Evolutionary conservation across 1,284 basidiomycete genomes (phyloP), one percentile per base, ranked within the genome.

Genomic region (Sporisorium reilianum): DNA sequence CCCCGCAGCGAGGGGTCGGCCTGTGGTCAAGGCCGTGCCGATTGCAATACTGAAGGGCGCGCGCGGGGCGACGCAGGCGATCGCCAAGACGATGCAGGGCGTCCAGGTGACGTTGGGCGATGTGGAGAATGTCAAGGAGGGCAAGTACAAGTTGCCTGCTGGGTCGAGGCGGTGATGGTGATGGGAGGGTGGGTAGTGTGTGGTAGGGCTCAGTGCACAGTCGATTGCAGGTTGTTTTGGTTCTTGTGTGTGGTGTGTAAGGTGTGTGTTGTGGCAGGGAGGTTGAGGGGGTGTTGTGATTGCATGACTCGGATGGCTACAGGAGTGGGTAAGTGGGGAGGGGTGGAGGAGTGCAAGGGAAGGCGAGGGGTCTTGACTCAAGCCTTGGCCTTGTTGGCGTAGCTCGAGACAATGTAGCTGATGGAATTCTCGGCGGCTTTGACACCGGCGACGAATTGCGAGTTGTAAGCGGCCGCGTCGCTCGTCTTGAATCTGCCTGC

Each of bases 21-120:
- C 95, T 22, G 94, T 99, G 18, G 92, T 98, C 54, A 90, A 95
- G 46, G 96, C 96, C 23, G 94, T 99, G 20, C 96, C 96, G 0
- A 96, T 99, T 65, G 96, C 96, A 0, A 93, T 99, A 4, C 86
- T 99, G 75, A 94, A 93, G 80, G 94, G 95, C 0, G 96, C 97
- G 91, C 96, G 97, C 62, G 96, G 96, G 8, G 95, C 95, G 4
- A 94, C 91, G 55, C 95, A 96, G 85, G 96, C 96, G 1, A 91
- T 98, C 57, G 92, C 93, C 86, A 96, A 98, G 87, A 96, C 96
- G 3, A 86, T 97, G 50, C 88, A 96, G 64, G 96, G 96, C 5
- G 88, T 99, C 46, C 91, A 95, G 77, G 97, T 97, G 82, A 90
- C 80, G 3, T 67, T 86, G 26, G 73, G 73, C 36, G 85, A 86